These are phyloP conservation scores for Protomyces lactucae-debilis DNA, from an alignment of 1,139 yeast species.

Conservation along the genomic window DNA sequence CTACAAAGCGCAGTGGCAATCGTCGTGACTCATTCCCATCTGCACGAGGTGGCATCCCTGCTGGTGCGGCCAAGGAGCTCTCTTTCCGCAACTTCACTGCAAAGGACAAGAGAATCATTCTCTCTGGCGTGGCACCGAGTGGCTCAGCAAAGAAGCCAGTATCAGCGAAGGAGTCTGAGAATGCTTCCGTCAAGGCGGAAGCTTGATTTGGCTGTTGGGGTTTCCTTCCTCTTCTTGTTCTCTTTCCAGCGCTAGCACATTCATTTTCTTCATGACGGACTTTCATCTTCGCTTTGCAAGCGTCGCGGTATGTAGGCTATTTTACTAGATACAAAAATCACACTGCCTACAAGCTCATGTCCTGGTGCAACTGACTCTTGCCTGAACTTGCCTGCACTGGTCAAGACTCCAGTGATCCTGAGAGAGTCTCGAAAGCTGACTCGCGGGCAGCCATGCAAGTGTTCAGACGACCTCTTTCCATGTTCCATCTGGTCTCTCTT, in stretches of 20 bases:
- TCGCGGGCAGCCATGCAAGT: too few relatives aligned
- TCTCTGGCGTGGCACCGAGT: slow-evolving; percentile 28
- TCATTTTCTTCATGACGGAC: not conserved
- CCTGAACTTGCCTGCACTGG: too few relatives aligned
- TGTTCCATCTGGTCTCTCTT: too few relatives aligned
- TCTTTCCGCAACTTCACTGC: slow-evolving; percentile 27
- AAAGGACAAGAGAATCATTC: slow-evolving; percentile 25
- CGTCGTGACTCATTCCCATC: not conserved
- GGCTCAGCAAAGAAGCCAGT: slow-evolving; percentile 21
- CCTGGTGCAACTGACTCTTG: too few relatives aligned
- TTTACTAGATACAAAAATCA: too few relatives aligned
- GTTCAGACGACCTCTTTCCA: too few relatives aligned
- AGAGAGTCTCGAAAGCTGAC: too few relatives aligned
- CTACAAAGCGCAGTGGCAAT: not conserved
- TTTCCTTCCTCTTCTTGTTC: not conserved
- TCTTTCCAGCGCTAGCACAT: not conserved
- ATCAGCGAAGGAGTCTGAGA: not conserved
- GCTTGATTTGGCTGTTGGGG: too few relatives aligned
- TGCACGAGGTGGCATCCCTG: not conserved
- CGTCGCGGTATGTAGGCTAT: not conserved
- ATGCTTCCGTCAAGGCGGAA: too few relatives aligned
- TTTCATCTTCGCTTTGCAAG: not conserved
- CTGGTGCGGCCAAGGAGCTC: slow-evolving; percentile 4
- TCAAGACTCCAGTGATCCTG: too few relatives aligned
- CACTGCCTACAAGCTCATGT: too few relatives aligned